Evolutionary conservation across 2,329 filamentous ascomycete genomes (phyloP), one percentile per base, ranked within the genome.

Genomic region (Myriosclerotinia scirpicola): DNA sequence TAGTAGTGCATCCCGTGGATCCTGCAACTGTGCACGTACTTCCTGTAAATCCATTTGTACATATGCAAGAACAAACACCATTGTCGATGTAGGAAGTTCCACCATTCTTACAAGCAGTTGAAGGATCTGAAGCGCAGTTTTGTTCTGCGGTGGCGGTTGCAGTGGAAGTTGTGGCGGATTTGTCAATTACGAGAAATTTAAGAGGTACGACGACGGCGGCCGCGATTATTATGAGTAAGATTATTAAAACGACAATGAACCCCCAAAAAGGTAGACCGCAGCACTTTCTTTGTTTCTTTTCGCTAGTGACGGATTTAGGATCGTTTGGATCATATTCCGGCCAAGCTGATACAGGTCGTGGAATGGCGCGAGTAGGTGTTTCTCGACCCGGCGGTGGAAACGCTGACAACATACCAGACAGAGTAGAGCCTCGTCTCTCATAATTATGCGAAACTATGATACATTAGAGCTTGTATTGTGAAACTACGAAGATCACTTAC

Each of bases 241-340:
- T 75, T 26, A 96, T 78, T 20, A 85, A 64, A 14, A 86, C 75
- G 0, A 92, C 75, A 30, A 95, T 78, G 74, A 96, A 93, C 0
- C 84, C 85, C 88, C 92, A 96, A 20, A 90, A 76, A 2, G 92
- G 90, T 72, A 98, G 84, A 20, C 94, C 94, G 75, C 94, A 99
- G 78, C 90, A 96, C 50, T 90, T 86, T 15, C 82, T 78, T 68
- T 79, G 80, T 60, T 76, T 78, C 60, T 64, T 72, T 63, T 77
- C 75, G 17, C 11, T 15, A 34, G 36, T 20, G 15, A 14, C 67
- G 22, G 42, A 8, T 30, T 66, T 50, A 15, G 56, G 26, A 53
- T 61, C 58, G 20, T 70, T 64, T n/a, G 70, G 79, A 48, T 68
- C 58, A 12, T 54, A 58, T 17, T 68, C 26, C 81, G 78, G 73